Conservation (phyloP, 2,329 filamentous ascomycete species). For the Phyllosticta citribraziliensis region DNA sequence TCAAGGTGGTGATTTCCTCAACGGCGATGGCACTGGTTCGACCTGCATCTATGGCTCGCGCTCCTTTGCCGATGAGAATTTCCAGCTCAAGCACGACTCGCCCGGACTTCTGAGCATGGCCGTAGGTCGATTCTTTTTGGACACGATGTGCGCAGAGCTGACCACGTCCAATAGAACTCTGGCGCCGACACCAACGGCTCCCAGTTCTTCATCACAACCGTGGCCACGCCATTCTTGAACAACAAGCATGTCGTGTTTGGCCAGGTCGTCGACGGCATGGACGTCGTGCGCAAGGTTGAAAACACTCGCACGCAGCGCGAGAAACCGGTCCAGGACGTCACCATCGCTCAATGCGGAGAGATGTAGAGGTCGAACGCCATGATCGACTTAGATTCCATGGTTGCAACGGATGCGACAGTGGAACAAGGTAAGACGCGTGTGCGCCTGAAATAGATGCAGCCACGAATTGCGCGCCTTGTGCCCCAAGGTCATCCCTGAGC, state of each 20-base stretch:
- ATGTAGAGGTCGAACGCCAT: constrained; percentile 48
- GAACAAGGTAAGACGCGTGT: background rate
- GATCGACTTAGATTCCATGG: background rate
- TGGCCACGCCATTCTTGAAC: constrained; percentile 77
- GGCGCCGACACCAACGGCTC: constrained; percentile 88
- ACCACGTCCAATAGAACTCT: constrained; percentile 54
- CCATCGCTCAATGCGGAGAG: constrained; percentile 81
- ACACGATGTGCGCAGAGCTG: background rate
- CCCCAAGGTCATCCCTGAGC: background rate
- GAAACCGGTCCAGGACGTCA: constrained; percentile 74
- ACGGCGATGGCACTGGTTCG: constrained; percentile 84
- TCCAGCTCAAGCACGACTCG: constrained; percentile 65
- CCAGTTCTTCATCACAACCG: constrained; percentile 96
- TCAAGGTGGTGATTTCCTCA: constrained; percentile 91
- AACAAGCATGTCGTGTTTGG: constrained; percentile 95
- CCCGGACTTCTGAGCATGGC: constrained; percentile 88
- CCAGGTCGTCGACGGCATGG: constrained; percentile 79
- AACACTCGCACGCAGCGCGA: constrained; percentile 74
- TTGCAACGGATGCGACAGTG: background rate
- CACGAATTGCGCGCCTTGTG: no score
- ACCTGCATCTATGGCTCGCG: constrained; percentile 79
- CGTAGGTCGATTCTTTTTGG: constrained; percentile 42
- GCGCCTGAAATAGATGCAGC: background rate
- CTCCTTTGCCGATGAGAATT: constrained; percentile 86
- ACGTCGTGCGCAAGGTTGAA: constrained; percentile 87